phyloP scores from a whole-genome alignment of 2,329 filamentous ascomycete genomes.

The Anthostomella pinea region DNA sequence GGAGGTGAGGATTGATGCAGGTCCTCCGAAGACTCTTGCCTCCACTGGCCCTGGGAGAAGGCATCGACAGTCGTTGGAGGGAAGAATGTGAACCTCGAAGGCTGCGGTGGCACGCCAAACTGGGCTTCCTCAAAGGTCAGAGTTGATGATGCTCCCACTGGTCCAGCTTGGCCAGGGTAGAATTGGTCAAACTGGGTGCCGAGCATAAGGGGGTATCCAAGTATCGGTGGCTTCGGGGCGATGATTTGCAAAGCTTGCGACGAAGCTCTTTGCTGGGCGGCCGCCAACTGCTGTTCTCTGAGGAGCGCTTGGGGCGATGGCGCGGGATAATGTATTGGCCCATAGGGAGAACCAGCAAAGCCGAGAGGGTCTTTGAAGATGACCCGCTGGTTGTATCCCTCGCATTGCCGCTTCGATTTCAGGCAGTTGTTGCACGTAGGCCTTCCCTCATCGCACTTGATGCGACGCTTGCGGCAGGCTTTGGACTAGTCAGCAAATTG shows the following conservation, averaged over 20 bases:
- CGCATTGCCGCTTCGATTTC: conserved; percentile 80
- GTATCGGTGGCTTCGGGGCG: conserved; percentile 48
- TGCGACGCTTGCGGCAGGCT: conserved; percentile 91
- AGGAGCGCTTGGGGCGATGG: conserved; percentile 45
- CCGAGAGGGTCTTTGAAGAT: conserved; percentile 74
- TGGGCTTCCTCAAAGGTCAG: conserved; percentile 23
- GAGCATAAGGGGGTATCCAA: conserved; percentile 33
- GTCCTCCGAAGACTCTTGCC: conserved; percentile 19
- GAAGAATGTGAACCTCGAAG: conserved; percentile 30
- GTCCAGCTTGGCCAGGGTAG: conserved; percentile 32
- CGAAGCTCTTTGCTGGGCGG: conserved; percentile 37
- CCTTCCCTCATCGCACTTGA: conserved; percentile 92
- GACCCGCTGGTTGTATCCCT: conserved; percentile 79
- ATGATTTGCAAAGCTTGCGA: conserved; percentile 44
- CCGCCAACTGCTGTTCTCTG: conserved; percentile 41
- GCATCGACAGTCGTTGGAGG: conserved; percentile 29
- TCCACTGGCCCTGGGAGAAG: conserved; percentile 26
- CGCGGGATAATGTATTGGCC: conserved; percentile 43
- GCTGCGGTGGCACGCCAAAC: conserved; percentile 20
- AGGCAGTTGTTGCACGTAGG: conserved; percentile 81
- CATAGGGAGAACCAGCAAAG: conserved; percentile 48
- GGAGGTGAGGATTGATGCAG: conserved; percentile 24
- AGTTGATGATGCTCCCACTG: conserved; percentile 22
- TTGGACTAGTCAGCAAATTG: conserved; percentile 21
- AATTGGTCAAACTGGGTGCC: conserved; percentile 29